Evolutionary conservation across 768 basidiomycete species (phyloP).

Genomic region (Phylloporus sp.): DNA sequence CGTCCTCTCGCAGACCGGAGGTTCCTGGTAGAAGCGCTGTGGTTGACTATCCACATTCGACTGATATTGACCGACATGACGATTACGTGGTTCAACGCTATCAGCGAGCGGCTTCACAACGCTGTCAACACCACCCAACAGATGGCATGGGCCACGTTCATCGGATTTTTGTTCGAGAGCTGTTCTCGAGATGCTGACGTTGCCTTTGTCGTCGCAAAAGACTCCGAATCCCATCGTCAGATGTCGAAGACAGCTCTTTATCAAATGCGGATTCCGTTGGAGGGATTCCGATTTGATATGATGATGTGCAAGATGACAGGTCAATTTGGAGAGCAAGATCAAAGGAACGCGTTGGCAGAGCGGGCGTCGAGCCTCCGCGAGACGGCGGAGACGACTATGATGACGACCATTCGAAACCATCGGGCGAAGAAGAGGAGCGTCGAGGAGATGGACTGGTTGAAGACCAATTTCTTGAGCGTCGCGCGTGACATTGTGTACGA

Average conservation of each 20-base stretch:
- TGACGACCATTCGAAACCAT: conserved; percentile 4
- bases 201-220: conserved; percentile 42
- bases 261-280: conserved; percentile 42
- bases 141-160: conserved; percentile 44
- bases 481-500: conserved; percentile 40
- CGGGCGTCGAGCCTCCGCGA: conserved; percentile 14
- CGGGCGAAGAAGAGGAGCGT: conserved; percentile 22
- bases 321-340: conserved; percentile 12
- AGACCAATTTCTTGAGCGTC: conserved; percentile 36
- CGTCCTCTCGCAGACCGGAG: conserved; percentile 55
- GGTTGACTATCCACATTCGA: conserved; percentile 49
- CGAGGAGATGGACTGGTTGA: conserved; percentile 37
- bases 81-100: conserved; percentile 35
- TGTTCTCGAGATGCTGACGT: conserved; percentile 44
- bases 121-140: conserved; percentile 26
- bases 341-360: conserved; percentile 18
- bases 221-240: conserved; percentile 51
- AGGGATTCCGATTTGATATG: conserved; percentile 47
- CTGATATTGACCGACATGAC: conserved; percentile 46
- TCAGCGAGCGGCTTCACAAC: conserved; percentile 18
- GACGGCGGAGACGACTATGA: conserved; percentile 5
- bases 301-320: conserved; percentile 26
- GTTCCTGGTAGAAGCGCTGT: conserved; percentile 58
- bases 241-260: conserved; percentile 42
- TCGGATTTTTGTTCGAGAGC: conserved; percentile 41